phyloP scores from a whole-genome alignment of 768 basidiomycete species.

The Boletus rubropictus region DNA sequence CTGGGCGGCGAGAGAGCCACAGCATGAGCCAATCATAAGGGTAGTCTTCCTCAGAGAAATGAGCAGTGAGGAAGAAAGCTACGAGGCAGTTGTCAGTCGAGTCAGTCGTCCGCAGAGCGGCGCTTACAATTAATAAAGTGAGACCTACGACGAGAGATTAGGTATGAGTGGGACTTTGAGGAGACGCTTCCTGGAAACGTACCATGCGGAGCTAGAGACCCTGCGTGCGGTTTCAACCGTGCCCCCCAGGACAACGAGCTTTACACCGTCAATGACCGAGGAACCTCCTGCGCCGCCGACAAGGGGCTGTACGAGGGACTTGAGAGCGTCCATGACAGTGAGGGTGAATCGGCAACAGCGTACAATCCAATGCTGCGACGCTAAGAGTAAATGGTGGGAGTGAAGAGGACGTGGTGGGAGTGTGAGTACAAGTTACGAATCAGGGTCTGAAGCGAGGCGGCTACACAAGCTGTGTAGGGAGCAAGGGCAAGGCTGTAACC shows the following conservation, averaged over 20 bases:
- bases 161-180: conserved; percentile 9
- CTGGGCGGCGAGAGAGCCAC: conserved; percentile 79
- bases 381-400: conserved; percentile 11
- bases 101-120: conserved; percentile 1
- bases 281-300: conserved; percentile 69
- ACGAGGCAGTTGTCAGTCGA: conserved; percentile 7
- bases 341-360: conserved; percentile 19
- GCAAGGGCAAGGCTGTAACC: neutral
- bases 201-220: conserved; percentile 81
- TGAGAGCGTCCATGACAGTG: conserved; percentile 66
- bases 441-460: conserved; percentile 3
- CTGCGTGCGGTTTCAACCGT: conserved; percentile 83
- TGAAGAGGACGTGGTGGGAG: conserved; percentile 22
- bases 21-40: conserved; percentile 91
- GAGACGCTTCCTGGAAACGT: conserved; percentile 17
- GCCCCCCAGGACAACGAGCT: conserved; percentile 83
- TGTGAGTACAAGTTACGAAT: conserved; percentile 12
- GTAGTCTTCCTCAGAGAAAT: conserved; percentile 86
- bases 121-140: conserved; percentile 83
- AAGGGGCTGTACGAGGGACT: conserved; percentile 76
- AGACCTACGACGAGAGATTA: conserved; percentile 41
- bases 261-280: conserved; percentile 82
- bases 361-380: conserved; percentile 37
- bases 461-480: conserved; percentile 23
- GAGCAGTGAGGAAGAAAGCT: conserved; percentile 86